phyloP scores from a whole-genome alignment of 768 basidiomycete species.

The Hydnomerulius pinastri region DNA sequence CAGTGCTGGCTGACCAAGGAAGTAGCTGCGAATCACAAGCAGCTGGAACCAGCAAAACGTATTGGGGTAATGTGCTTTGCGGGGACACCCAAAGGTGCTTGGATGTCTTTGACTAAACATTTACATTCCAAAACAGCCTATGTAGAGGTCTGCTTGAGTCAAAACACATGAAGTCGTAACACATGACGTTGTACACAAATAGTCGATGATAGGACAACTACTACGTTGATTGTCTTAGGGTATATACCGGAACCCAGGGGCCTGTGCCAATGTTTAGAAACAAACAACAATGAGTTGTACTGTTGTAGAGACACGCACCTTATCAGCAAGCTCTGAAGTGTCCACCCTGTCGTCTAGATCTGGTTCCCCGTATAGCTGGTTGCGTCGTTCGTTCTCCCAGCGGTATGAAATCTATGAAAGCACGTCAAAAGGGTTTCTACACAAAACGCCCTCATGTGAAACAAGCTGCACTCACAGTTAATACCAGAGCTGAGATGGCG shows the following conservation, averaged over 20 bases:
- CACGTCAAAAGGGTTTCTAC: background rate
- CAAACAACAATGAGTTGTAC: background rate
- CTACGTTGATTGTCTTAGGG: conserved; percentile 16
- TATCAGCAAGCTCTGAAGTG: conserved; percentile 65
- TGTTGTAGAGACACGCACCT: conserved; percentile 37
- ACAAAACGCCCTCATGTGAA: background rate
- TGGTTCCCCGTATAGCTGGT: conserved; percentile 54
- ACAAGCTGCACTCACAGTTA: conserved; percentile 17
- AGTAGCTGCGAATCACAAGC: no score
- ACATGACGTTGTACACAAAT: background rate
- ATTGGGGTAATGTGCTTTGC: no score
- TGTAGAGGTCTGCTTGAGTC: no score
- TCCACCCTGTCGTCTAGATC: conserved; percentile 52
- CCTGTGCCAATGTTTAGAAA: conserved; percentile 35
- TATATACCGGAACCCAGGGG: conserved; percentile 62
- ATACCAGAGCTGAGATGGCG: conserved; percentile 16
- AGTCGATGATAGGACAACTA: background rate
- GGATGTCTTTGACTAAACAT: no score
- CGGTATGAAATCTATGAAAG: conserved; percentile 58
- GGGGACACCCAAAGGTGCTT: no score
- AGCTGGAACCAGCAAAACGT: no score
- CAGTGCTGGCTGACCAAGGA: no score
- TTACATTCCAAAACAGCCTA: no score
- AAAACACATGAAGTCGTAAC: background rate
- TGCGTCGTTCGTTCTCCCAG: conserved; percentile 57